These are phyloP conservation scores for Cladosporium sp. DNA, from an alignment of 2,329 filamentous ascomycete species.

Conservation along the genomic window DNA sequence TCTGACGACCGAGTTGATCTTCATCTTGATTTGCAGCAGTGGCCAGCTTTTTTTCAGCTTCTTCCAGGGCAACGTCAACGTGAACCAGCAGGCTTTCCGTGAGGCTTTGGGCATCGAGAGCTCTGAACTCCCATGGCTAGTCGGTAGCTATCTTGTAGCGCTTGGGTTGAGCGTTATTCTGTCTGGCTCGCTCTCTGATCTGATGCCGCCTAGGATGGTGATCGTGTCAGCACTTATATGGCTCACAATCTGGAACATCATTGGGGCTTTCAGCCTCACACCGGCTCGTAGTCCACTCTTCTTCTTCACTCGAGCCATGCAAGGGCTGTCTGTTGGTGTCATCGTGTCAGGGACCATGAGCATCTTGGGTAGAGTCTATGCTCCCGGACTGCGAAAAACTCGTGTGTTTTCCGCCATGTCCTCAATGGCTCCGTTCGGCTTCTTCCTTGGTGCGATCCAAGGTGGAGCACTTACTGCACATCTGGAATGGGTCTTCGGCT, in stretches of 20 bases:
- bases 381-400: constrained; percentile 35
- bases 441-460: constrained; percentile 36
- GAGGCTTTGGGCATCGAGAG: constrained; percentile 36
- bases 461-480: constrained; percentile 38
- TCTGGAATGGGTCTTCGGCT: constrained; percentile 42
- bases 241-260: constrained; percentile 38
- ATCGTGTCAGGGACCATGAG: constrained; percentile 35
- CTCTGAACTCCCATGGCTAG: constrained; percentile 40
- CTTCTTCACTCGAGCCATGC: constrained; percentile 36
- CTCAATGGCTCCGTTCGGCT: constrained; percentile 33
- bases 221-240: constrained; percentile 42
- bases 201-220: constrained; percentile 37
- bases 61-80: constrained; percentile 38
- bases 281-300: constrained; percentile 33
- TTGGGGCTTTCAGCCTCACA: constrained; percentile 34
- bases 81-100: constrained; percentile 36
- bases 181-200: constrained; percentile 36
- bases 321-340: constrained; percentile 33
- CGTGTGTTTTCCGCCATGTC: constrained; percentile 35
- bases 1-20: constrained; percentile 37
- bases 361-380: constrained; percentile 36
- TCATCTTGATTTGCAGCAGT: constrained; percentile 40
- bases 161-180: constrained; percentile 40
- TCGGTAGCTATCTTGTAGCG: constrained; percentile 39
- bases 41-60: constrained; percentile 42